Base-by-base conservation (phyloP, 2,329 filamentous ascomycete genomes). In the Macrophomina tecta region DNA sequence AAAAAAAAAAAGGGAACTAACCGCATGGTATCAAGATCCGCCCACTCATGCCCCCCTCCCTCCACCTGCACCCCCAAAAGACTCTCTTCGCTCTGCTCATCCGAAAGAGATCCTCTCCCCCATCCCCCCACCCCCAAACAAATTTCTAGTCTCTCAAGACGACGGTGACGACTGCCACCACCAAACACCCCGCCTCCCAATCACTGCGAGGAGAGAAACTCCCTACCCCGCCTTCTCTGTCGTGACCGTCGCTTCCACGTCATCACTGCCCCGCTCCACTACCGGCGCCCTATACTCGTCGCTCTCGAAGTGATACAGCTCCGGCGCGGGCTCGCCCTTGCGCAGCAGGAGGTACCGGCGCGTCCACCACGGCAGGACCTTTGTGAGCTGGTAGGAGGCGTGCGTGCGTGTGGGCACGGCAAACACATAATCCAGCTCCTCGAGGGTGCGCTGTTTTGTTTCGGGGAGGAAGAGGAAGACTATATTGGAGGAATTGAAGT, bases 381-480 rank as follows among this genome's bases (percentile, higher is more conserved):
- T 78, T n/a, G 69, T 72, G 49, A 74, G 66, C 69, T 81, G 78
- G 66, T 81, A 82, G 18, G 70, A 72, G 69, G 79, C 78, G 69
- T 81, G 80, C 5, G 72, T 77, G n/a, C 75, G 70, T 0, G 78
- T 80, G 0, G 81, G 79, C 0, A 83, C 79, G 18, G 78, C 83
- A 68, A 86, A 85, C 64, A 85, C 78, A 69, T 83, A 84, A 67
- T 84, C 82, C 16, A 84, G 75, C 68, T 83, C 82, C 70, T 84
- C 82, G n/a, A 83, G 79, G 0, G 82, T 82, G 8, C 79, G 74
- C 69, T 82, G 80, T 71, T 83, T 83, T 55, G 81, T 83, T 70
- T 83, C 82, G 28, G 80, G 79, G 38, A 83, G 76, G 73, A 84
- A 86, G 48, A 90, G 79, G 79, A 89, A 89, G 69, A 90, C 69